A percentile compares a stretch with the other conserved stretches of the same genome.
These are phyloP conservation scores for Antarctomyces pellizariae DNA, from an alignment of 495 filamentous ascomycete species.

Conservation along the genomic window DNA sequence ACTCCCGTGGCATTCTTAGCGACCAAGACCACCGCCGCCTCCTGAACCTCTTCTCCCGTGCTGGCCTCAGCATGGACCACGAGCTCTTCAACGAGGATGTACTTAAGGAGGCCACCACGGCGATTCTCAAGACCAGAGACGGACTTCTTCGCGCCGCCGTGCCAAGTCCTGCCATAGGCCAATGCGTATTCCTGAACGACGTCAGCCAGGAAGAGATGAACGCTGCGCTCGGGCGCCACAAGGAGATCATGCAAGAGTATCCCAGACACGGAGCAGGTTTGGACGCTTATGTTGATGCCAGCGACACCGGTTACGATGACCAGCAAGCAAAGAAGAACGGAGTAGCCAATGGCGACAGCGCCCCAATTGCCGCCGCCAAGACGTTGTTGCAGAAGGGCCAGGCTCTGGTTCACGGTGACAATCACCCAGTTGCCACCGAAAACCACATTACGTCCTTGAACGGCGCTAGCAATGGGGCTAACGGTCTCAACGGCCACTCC, in stretches of 20 bases:
- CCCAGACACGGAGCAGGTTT: conserved; percentile 32
- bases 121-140: conserved; percentile 39
- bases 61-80: conserved; percentile 39
- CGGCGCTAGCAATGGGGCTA: no score
- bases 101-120: conserved; percentile 31
- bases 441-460: no score
- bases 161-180: conserved; percentile 26
- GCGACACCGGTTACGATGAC: conserved; percentile 25
- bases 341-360: no score
- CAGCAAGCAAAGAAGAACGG: conserved; percentile 7
- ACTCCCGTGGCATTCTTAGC: conserved; percentile 23
- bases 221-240: conserved; percentile 26
- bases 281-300: conserved; percentile 35
- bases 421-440: no score
- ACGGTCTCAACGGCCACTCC: no score
- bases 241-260: conserved; percentile 26
- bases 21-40: conserved; percentile 29
- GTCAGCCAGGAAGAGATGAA: conserved; percentile 24
- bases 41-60: conserved; percentile 32
- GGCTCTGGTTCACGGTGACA: no score
- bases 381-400: no score
- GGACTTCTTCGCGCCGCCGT: conserved; percentile 34
- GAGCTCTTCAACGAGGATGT: conserved; percentile 31
- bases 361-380: no score
- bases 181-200: conserved; percentile 34